Percentiles rank a stretch among this genome's conserved stretches.
Conservation (phyloP, 352 stramenopile species). For the Sclerospora graminicola region DNA sequence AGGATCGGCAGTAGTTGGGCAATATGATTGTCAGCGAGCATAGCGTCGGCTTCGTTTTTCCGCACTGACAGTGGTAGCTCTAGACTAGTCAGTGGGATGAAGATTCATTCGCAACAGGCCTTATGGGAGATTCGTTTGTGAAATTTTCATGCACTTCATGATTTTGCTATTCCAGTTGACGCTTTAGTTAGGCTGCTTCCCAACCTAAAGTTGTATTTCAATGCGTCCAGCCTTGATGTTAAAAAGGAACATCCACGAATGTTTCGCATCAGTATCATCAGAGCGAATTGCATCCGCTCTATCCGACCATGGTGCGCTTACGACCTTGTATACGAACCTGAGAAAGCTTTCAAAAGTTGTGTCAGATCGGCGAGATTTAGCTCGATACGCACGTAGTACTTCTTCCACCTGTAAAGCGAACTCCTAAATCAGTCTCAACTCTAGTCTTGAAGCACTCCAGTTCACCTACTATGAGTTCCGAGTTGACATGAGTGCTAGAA, state of each 20-base stretch:
- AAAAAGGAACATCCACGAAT: neutral
- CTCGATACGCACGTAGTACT: slow-evolving; percentile 82
- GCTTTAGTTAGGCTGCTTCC: no score
- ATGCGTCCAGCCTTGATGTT: neutral
- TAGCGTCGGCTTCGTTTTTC: neutral
- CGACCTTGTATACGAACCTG: slow-evolving; percentile 81
- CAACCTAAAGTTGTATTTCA: no score
- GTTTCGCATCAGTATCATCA: neutral
- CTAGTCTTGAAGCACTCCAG: neutral
- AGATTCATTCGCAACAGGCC: no score
- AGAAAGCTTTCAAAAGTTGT: slow-evolving; percentile 76
- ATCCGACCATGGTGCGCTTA: slow-evolving; percentile 89
- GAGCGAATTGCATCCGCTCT: slow-evolving; percentile 10
- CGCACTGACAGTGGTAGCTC: no score
- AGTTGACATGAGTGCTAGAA: slow-evolving; percentile 83
- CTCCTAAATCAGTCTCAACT: neutral
- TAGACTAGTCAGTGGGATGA: no score
- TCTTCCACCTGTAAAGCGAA: slow-evolving; percentile 43
- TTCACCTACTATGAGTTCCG: slow-evolving; percentile 54
- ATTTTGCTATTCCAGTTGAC: no score
- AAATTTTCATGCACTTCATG: no score
- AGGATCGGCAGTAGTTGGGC: neutral
- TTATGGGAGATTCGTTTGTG: no score
- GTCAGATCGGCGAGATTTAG: slow-evolving; percentile 60
- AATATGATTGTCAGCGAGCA: neutral